phyloP scores from a whole-genome alignment of 2,329 filamentous ascomycete species.

The Paecilomyces formosus region DNA sequence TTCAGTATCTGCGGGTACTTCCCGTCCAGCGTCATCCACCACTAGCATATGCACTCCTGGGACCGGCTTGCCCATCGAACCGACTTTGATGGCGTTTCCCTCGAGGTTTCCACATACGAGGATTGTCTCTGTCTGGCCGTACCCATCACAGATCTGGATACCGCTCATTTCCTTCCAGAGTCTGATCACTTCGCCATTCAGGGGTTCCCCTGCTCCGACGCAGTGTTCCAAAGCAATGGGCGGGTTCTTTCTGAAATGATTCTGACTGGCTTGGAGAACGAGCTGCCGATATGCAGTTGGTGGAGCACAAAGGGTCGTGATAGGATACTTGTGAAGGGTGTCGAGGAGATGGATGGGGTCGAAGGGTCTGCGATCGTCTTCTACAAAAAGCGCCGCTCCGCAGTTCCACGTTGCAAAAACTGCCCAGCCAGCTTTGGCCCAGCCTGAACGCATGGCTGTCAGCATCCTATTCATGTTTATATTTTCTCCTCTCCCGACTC shows the following conservation, averaged over 20 bases:
- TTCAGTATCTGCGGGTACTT: background rate
- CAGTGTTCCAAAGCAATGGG: slow-evolving; percentile 28
- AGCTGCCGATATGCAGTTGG: slow-evolving; percentile 33
- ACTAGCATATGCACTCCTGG: background rate
- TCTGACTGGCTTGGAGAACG: slow-evolving; percentile 10
- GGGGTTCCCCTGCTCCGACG: slow-evolving; percentile 31
- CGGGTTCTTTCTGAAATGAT: slow-evolving; percentile 16
- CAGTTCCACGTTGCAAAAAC: slow-evolving; percentile 35
- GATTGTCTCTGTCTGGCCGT: slow-evolving; percentile 35
- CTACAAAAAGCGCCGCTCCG: slow-evolving; percentile 33
- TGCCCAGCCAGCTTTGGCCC: slow-evolving; percentile 37
- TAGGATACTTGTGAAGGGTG: slow-evolving; percentile 29
- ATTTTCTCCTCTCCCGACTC: background rate
- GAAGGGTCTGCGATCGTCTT: slow-evolving; percentile 31
- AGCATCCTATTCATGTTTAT: background rate
- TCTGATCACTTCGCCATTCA: slow-evolving; percentile 33
- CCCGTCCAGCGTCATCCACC: background rate
- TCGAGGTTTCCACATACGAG: slow-evolving; percentile 33
- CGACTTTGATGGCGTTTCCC: slow-evolving; percentile 24
- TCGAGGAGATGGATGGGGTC: slow-evolving; percentile 20
- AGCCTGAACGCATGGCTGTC: slow-evolving; percentile 14
- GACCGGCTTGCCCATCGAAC: slow-evolving; percentile 26
- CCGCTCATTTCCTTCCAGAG: slow-evolving; percentile 28
- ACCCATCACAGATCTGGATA: slow-evolving; percentile 33
- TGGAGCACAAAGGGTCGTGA: slow-evolving; percentile 35